These are phyloP conservation scores for Geotrichum ghanense DNA, from an alignment of 805 yeast species.

Conservation along the genomic window DNA sequence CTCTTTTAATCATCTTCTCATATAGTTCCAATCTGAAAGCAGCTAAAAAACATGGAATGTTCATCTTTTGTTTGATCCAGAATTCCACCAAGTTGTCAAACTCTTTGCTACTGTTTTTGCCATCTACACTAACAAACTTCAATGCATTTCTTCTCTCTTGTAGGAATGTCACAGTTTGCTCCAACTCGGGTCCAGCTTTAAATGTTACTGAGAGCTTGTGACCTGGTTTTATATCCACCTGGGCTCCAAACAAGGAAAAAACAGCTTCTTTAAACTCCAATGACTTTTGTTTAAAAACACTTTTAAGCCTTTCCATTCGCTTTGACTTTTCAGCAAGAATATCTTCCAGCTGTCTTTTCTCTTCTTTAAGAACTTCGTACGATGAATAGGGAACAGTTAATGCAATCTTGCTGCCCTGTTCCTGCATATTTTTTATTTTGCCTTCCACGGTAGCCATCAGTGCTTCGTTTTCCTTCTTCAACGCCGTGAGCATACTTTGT, in stretches of 20 bases:
- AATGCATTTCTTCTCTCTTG: slow-evolving; percentile 42
- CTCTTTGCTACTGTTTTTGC: slow-evolving; percentile 13
- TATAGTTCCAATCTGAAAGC: slow-evolving; percentile 59
- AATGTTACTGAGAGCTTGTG: slow-evolving; percentile 44
- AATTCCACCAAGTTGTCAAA: slow-evolving; percentile 43
- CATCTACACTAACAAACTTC: slow-evolving; percentile 32
- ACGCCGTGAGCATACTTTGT: slow-evolving; percentile 35
- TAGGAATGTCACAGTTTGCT: slow-evolving; percentile 37
- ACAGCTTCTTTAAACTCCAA: slow-evolving; percentile 58
- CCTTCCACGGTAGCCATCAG: slow-evolving; percentile 27
- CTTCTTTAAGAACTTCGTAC: slow-evolving; percentile 50
- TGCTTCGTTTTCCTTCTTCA: slow-evolving; percentile 49
- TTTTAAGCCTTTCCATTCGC: slow-evolving; percentile 27
- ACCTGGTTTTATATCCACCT: slow-evolving; percentile 52
- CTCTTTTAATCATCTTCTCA: slow-evolving; percentile 28
- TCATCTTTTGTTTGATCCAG: slow-evolving; percentile 59
- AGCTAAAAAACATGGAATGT: slow-evolving; percentile 68
- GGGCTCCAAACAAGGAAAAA: slow-evolving; percentile 58
- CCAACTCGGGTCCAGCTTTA: slow-evolving; percentile 30
- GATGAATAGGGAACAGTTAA: slow-evolving; percentile 47
- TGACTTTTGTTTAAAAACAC: slow-evolving; percentile 55
- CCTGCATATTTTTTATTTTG: not conserved
- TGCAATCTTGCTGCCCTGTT: slow-evolving; percentile 10
- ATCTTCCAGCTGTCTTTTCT: slow-evolving; percentile 31
- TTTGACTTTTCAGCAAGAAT: slow-evolving; percentile 15